Conservation (phyloP, 257 asterid genomes). For the Cinchona pubescens region DNA sequence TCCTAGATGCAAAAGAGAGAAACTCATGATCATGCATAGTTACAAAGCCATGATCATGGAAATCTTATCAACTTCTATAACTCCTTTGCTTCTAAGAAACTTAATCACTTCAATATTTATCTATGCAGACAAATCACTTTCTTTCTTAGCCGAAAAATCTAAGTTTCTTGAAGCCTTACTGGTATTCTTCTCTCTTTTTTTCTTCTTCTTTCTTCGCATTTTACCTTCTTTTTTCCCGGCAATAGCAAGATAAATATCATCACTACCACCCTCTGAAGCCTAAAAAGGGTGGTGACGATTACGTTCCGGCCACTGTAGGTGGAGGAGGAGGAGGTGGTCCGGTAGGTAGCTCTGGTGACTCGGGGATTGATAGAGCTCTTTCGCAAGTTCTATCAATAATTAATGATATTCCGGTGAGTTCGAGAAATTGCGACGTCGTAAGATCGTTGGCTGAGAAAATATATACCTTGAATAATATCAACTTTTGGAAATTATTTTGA, state of each 20-base stretch:
- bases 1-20: background rate
- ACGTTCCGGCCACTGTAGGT: constrained; percentile 13
- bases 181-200: constrained; percentile 37
- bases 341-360: constrained; percentile 4
- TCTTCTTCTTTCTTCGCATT: constrained; percentile 56
- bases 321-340: constrained; percentile 23
- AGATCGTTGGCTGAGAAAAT: constrained; percentile 69
- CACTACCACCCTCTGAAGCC: constrained; percentile 22
- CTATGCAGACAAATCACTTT: constrained; percentile 48
- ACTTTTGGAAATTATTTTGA: too few species aligned
- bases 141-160: constrained; percentile 33
- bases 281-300: constrained; percentile 6
- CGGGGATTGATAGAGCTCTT: constrained; percentile 72
- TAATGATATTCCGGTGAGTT: constrained; percentile 79
- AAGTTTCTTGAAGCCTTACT: constrained; percentile 39
- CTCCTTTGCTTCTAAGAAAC: constrained; percentile 56
- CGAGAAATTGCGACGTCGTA: constrained; percentile 75
- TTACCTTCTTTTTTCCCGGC: constrained; percentile 34
- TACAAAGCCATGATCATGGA: constrained; percentile 6
- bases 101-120: constrained; percentile 42
- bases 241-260: constrained; percentile 2
- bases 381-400: constrained; percentile 66
- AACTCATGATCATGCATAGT: background rate
- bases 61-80: constrained; percentile 42
- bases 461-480: too few species aligned